A percentile compares a stretch with the other conserved stretches of the same genome.
Evolutionary conservation across 2,329 filamentous ascomycete genomes (phyloP).

Genomic region (Metarhizium robertsii): DNA sequence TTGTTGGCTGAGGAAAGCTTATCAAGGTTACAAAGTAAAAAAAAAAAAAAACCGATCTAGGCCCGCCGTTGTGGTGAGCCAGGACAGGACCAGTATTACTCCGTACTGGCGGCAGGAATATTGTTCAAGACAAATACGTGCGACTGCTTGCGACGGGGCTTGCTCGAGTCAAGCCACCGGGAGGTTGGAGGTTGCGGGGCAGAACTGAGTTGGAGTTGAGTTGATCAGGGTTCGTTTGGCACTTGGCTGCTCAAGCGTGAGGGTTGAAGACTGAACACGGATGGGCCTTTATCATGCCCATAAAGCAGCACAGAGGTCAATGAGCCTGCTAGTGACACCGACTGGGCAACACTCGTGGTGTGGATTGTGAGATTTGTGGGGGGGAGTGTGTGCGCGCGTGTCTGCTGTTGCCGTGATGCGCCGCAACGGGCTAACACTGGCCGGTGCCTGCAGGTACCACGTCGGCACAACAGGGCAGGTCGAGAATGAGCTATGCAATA

Average conservation of each 20-base stretch:
- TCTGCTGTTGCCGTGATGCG: neutral
- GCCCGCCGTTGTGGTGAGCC: neutral
- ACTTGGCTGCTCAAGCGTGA: neutral
- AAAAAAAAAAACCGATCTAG: neutral
- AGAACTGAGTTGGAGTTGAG: neutral
- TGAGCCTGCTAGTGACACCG: neutral
- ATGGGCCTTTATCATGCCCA: too few species aligned
- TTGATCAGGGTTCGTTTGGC: neutral
- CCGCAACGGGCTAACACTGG: constrained; percentile 2
- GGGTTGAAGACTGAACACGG: neutral
- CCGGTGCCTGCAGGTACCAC: constrained; percentile 9
- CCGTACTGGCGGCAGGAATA: too few species aligned
- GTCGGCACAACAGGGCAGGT: neutral
- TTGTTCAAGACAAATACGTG: neutral
- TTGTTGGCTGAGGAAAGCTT: neutral
- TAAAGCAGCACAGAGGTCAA: neutral
- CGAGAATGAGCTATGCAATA: neutral
- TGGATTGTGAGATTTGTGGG: neutral
- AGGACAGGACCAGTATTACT: neutral
- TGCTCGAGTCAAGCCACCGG: constrained; percentile 6
- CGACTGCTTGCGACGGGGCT: constrained; percentile 4
- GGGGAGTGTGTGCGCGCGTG: neutral
- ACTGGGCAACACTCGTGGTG: neutral
- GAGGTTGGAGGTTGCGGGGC: neutral
- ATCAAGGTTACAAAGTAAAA: neutral